Conservation (phyloP, 768 basidiomycete species). For the Cubamyces lactineus region DNA sequence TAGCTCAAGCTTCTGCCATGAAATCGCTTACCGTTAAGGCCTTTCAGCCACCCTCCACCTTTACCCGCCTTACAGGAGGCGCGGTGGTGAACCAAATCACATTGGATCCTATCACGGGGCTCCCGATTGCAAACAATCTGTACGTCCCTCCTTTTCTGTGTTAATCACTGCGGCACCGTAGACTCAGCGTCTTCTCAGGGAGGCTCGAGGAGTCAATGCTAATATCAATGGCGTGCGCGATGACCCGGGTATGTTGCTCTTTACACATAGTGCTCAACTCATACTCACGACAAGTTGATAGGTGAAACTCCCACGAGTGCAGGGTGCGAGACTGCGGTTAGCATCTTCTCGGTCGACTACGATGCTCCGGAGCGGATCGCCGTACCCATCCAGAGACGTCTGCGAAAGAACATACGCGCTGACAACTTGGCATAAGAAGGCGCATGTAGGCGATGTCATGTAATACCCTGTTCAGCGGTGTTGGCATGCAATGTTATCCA, state of each 20-base stretch:
- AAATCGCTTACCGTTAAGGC: background rate
- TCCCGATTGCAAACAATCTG: slow-evolving; percentile 31
- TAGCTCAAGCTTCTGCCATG: background rate
- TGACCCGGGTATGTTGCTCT: slow-evolving; percentile 29
- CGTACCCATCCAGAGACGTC: slow-evolving; percentile 27
- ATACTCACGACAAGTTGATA: background rate
- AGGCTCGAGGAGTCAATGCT: slow-evolving; percentile 31
- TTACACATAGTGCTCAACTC: background rate
- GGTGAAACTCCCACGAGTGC: slow-evolving; percentile 35
- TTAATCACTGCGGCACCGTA: background rate
- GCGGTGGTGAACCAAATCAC: slow-evolving; percentile 30
- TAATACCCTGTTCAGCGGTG: too few species aligned
- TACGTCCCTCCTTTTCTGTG: slow-evolving; percentile 11
- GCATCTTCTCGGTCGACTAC: slow-evolving; percentile 37
- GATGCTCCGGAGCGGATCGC: slow-evolving; percentile 35
- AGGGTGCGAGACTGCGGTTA: slow-evolving; percentile 33
- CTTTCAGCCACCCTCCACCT: slow-evolving; percentile 34
- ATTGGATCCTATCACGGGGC: slow-evolving; percentile 31
- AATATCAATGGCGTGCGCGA: slow-evolving; percentile 30
- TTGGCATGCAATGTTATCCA: too few species aligned
- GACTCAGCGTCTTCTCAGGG: slow-evolving; percentile 14
- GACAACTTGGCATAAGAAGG: background rate
- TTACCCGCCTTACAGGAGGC: slow-evolving; percentile 37
- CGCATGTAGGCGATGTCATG: background rate
- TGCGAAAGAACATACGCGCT: slow-evolving; percentile 5